Base-by-base conservation (phyloP, 805 yeast species). In the Pichia deserticola region DNA sequence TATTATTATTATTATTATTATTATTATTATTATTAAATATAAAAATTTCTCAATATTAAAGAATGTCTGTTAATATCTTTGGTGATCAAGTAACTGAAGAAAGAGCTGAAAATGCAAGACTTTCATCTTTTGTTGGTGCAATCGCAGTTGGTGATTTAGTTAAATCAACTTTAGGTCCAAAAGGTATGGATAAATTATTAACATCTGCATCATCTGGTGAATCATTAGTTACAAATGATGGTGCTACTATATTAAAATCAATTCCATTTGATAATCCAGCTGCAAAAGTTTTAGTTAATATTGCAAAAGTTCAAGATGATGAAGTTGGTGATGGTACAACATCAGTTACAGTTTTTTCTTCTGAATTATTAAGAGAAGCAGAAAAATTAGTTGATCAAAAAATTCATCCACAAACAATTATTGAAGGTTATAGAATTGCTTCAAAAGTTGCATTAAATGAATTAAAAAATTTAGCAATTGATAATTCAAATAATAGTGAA, bases 321-420 rank as follows among this genome's bases (percentile, higher is more conserved):
- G 97, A 92, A 68, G 96, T 92, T 57, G 98, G 98, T 53, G 98
- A 93, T 64, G 99, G 99, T 58, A 93, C 99, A 40, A 92, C 99
- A 0, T 86, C 96, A 29, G 99, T 95, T 34, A 89, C 97, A 0
- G 86, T 93, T 11, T 71, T 92, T 51, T 82, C 92, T 40, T 90
- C 97, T 9, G 98, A 93, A 69, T 76, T 93, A 51, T 74, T 93
- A 57, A 81, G 96, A 65, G 97, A 92, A 71, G 97, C 98, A 35
- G 97, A 93, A 69, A 82, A 83, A 65, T 78, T 93, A 55, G 86
- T 93, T 44, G 96, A 89, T 57, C 86, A 84, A 66, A 90, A 86
- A 64, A 93, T 93, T 56, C 99, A 93, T 69, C 99, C 99, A 38
- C 98, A 92, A 69, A 92, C 97, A 5, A 92, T 93, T 62, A 89